Conservation (phyloP, 1,139 yeast species). For the Zygosaccharomyces sapae region DNA sequence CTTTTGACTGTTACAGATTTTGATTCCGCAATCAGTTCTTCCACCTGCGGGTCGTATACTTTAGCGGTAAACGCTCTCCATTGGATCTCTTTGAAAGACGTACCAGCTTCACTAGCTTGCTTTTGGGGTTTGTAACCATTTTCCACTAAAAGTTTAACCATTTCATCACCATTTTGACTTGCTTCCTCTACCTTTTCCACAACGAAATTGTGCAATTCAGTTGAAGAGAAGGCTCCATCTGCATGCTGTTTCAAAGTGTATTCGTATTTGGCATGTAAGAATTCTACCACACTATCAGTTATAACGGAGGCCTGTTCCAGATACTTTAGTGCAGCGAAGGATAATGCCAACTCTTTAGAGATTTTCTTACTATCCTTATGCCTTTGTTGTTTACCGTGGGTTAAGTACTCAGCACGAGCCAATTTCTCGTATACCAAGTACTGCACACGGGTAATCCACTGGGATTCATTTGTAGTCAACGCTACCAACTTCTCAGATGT, state of each 20-base stretch:
- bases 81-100: slow-evolving; percentile 40
- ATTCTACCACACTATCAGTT: slow-evolving; percentile 18
- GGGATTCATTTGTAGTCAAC: slow-evolving; percentile 40
- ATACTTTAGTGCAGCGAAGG: slow-evolving; percentile 25
- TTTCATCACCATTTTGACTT: slow-evolving; percentile 36
- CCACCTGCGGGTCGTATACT: slow-evolving; percentile 68
- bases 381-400: slow-evolving; percentile 48
- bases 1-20: slow-evolving; percentile 29
- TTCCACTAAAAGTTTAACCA: slow-evolving; percentile 44
- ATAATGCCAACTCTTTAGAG: slow-evolving; percentile 24
- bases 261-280: slow-evolving; percentile 28
- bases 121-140: slow-evolving; percentile 28
- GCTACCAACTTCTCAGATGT: slow-evolving; percentile 45
- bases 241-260: slow-evolving; percentile 31
- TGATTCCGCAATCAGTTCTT: slow-evolving; percentile 46
- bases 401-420: slow-evolving; percentile 46
- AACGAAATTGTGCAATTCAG: slow-evolving; percentile 26
- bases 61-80: slow-evolving; percentile 78
- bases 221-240: slow-evolving; percentile 22
- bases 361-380: slow-evolving; percentile 42
- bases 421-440: slow-evolving; percentile 57
- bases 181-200: slow-evolving; percentile 16
- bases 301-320: slow-evolving; percentile 18
- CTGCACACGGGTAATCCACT: slow-evolving; percentile 46
- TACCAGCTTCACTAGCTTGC: slow-evolving; percentile 11